Evolutionary conservation across 495 filamentous ascomycete genomes (phyloP), one percentile per base, ranked within the genome.

Genomic region (Rhypophila decipiens): DNA sequence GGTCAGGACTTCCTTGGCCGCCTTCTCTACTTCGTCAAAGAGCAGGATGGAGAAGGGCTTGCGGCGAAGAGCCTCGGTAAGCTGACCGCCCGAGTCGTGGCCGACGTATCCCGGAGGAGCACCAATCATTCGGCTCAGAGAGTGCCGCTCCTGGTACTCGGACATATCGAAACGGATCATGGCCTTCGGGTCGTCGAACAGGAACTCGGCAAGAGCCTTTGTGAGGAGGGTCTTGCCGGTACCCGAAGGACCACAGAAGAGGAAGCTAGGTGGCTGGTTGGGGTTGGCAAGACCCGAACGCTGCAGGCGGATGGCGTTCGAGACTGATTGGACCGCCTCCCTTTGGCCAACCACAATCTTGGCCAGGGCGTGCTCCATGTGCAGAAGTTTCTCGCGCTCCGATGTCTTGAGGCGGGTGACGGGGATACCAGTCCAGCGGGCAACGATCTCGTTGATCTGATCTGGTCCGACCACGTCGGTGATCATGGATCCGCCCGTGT

Each of bases 121-220:
- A 59, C 93, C 93, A 55, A 98, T 98, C 86, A 98, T 95, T 49
- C 93, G 85, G 58, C 87, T 94, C 20, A 98, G 81, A 1, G 90
- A 88, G 68, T 98, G 93, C 9, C 90, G 86, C 67, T 98, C 93
- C 67, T 97, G 94, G 67, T 98, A 98, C 64, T 98, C 93, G 7
- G 93, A 97, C 93, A 98, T 98, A 68, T 98, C 93, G 72, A 98
- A 90, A 13, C 93, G 87, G 60, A 98, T 95, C 93, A 98, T 98
- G 15, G 90, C 72, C 74, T 96, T 96, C 13, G 93, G 76, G 58
- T 98, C 93, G 61, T 98, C 93, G 68, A 98, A 98, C 29, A 98
- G 76, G 74, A 98, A 98, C 64, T 98, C 93, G 37, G 93, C 93
- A 9, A 98, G 77, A 8, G 89, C 90, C 67, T 98, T 98, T 47